These are phyloP conservation scores for Penicillium digitatum DNA, from an alignment of 2,329 filamentous ascomycete species.

Conservation along the genomic window DNA sequence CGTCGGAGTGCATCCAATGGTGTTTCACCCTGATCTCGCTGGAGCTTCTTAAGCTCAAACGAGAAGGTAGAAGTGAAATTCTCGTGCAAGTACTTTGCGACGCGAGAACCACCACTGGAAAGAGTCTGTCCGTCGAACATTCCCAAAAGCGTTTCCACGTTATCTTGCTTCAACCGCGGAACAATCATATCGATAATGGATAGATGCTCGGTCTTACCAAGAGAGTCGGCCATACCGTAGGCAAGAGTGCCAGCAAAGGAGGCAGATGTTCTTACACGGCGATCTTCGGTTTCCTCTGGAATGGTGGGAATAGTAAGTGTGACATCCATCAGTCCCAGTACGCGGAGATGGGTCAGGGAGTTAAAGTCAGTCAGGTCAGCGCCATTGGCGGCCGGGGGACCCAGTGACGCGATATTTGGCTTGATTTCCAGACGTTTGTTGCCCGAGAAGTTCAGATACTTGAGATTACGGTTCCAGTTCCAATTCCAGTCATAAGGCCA, in stretches of 20 bases:
- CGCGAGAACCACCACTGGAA: constrained; percentile 84
- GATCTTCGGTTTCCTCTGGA: constrained; percentile 90
- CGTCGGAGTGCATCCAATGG: constrained; percentile 79
- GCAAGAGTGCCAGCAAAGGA: constrained; percentile 84
- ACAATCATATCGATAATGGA: constrained; percentile 95
- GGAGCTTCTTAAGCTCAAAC: constrained; percentile 72
- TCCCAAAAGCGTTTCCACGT: constrained; percentile 86
- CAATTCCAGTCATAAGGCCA: constrained; percentile 99
- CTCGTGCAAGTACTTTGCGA: constrained; percentile 94
- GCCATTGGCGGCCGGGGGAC: constrained; percentile 50
- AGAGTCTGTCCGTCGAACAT: constrained; percentile 93
- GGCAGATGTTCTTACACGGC: constrained; percentile 94
- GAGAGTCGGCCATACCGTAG: constrained; percentile 95
- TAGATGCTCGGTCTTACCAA: constrained; percentile 88
- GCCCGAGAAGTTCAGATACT: constrained; percentile 92
- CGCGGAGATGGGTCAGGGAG: constrained; percentile 73
- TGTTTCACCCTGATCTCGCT: constrained; percentile 64
- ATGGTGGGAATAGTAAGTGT: constrained; percentile 90
- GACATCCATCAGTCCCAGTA: constrained; percentile 95
- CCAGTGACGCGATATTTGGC: constrained; percentile 57
- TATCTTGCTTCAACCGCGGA: constrained; percentile 81
- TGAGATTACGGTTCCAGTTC: constrained; percentile 94
- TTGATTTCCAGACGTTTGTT: constrained; percentile 95
- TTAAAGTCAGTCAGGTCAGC: constrained; percentile 86
- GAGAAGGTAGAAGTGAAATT: constrained; percentile 85